Percentiles rank a stretch among this genome's conserved stretches.
Conservation (phyloP, 495 filamentous ascomycete species). For the Penicillium lagena region DNA sequence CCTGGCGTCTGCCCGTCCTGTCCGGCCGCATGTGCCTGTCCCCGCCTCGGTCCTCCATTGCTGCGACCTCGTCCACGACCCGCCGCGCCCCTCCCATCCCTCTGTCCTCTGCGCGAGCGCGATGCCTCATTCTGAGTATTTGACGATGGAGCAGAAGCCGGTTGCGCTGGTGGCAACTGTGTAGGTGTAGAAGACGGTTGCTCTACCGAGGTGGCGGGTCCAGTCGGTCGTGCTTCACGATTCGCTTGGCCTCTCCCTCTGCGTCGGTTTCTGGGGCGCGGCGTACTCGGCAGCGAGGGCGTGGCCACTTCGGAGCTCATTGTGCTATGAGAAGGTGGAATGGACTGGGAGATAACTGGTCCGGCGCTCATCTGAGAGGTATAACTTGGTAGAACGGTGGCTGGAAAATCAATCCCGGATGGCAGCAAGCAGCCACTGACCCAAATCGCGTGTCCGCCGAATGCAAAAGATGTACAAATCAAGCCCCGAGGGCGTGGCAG, state of each 20-base stretch:
- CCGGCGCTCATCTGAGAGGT: constrained; percentile 11
- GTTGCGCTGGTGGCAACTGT: constrained; percentile 6
- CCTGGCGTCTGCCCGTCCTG: constrained; percentile 6
- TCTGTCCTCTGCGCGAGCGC: constrained; percentile 24
- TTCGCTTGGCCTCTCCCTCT: constrained; percentile 27
- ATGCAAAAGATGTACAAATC: too few species aligned
- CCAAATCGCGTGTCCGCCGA: too few species aligned
- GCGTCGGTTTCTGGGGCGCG: constrained; percentile 26
- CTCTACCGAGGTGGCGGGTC: constrained; percentile 1
- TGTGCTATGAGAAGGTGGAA: constrained; percentile 13
- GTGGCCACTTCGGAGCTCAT: constrained; percentile 7
- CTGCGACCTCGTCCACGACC: constrained; percentile 14
- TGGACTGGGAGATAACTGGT: background rate
- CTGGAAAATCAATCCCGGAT: background rate
- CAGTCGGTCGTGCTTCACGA: constrained; percentile 12
- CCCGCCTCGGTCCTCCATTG: constrained; percentile 16
- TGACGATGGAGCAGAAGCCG: background rate
- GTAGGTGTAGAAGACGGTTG: background rate
- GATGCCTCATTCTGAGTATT: constrained; percentile 7
- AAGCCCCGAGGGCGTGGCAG: constrained; percentile 1
- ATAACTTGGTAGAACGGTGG: background rate
- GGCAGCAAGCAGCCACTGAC: background rate
- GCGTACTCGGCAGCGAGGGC: constrained; percentile 12
- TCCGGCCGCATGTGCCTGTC: constrained; percentile 16
- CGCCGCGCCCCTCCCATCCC: constrained; percentile 27